Percentiles rank a stretch among this genome's conserved stretches.
Conservation (phyloP, 768 basidiomycete species). For the Peribolospora baueri region DNA sequence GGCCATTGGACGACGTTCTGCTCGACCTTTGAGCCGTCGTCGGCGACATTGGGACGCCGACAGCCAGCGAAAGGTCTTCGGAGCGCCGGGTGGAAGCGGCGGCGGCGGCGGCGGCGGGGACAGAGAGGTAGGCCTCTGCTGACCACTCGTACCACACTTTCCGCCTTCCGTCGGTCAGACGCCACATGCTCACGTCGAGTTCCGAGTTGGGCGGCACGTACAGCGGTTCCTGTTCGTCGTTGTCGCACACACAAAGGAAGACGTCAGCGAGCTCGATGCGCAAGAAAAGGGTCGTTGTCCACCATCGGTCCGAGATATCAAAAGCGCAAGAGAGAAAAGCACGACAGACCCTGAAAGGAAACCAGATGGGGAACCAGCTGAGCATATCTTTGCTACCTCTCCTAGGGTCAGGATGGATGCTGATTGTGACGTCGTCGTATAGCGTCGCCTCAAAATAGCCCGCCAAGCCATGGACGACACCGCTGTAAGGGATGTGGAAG, state of each 20-base stretch:
- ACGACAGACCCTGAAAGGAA: slow-evolving; percentile 59
- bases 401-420: slow-evolving; percentile 55
- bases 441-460: slow-evolving; percentile 92
- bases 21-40: background rate
- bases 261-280: background rate
- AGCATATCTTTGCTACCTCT: slow-evolving; percentile 79
- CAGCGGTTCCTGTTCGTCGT: slow-evolving; percentile 45
- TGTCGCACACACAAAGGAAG: too few relatives aligned
- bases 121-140: slow-evolving; percentile 68
- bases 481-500: slow-evolving; percentile 87
- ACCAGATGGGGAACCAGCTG: slow-evolving; percentile 96
- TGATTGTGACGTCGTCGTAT: slow-evolving; percentile 70
- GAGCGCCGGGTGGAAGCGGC: slow-evolving; percentile 12
- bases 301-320: background rate
- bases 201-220: slow-evolving; percentile 84
- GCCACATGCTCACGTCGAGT: slow-evolving; percentile 79
- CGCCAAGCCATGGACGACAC: slow-evolving; percentile 74
- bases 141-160: slow-evolving; percentile 97
- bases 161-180: slow-evolving; percentile 54
- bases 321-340: slow-evolving; percentile 3
- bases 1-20: too few relatives aligned
- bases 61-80: slow-evolving; percentile 14
- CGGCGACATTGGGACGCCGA: slow-evolving; percentile 5
- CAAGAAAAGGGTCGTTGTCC: background rate
- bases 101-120: slow-evolving; percentile 20